Evolutionary conservation across 495 filamentous ascomycete genomes (phyloP), one percentile per base, ranked within the genome.

Genomic region (Aeminium ludgeri): DNA sequence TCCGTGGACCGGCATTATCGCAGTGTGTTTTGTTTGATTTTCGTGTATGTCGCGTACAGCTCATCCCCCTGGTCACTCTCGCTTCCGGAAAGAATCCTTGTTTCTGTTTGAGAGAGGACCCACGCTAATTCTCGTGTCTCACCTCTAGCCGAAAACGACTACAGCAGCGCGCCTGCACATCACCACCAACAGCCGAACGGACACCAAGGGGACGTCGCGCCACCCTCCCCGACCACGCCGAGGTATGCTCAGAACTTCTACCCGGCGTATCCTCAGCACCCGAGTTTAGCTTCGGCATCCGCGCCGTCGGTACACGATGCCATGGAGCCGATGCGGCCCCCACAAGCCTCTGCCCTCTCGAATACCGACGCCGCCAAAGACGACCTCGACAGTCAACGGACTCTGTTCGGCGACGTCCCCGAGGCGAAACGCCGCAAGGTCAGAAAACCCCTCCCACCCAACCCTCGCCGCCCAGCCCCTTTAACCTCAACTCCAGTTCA

Each of bases 341-440:
- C 62, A 0, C 57, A 66, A 20, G 59, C 66, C 5, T 57, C 61
- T 5, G 55, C 65, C 13, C 55, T 56, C 38, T 54, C 62, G 29
- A 51, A 59, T 20, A 20, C 49, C 53, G 34, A 46, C 20, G 39
- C 38, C 46, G 54, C 13, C 48, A 58, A 41, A 52, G 59, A 46
- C 49, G 59, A 62, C 13, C 55, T 66, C 6, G 62, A 69, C 34
- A 55, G 56, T 35, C 63, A 65, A 35, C 59, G 65, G 5, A 73
- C 75, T 8, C 68, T 97, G 12, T 95, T 93, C 57, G 79, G 83
- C 36, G 76, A 82, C 37, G 67, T 93, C 18, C 87, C 87, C 1
- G 81, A 83, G 39, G 74, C 75, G 38, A 94, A 91, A 60, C 82
- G 79, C 40, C 78, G 86, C 49, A 97, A 93, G 57, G 23, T 25